Evolutionary conservation across 2,329 filamentous ascomycete genomes (phyloP).

Genomic region (Cercospora nicotianae): DNA sequence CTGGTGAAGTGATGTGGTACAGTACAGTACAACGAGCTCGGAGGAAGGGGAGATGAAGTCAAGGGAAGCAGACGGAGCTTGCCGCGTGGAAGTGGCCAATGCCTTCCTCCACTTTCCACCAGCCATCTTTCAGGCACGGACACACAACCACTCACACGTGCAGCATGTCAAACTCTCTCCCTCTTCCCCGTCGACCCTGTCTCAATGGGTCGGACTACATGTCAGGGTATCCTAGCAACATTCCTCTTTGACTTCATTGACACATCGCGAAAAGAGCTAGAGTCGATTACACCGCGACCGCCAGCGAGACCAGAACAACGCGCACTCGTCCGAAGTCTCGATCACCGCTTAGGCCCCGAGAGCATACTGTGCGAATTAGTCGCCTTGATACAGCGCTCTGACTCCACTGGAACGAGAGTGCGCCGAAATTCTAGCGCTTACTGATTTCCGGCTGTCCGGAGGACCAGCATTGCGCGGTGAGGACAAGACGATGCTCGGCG

Average conservation of each 20-base stretch:
- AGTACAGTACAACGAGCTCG: not conserved
- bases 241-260: not conserved
- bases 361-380: not conserved
- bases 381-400: not conserved
- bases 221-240: not conserved
- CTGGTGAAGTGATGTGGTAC: not conserved
- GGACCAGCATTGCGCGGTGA: not conserved
- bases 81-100: not conserved
- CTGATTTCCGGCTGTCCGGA: not conserved
- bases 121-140: not conserved
- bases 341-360: not conserved
- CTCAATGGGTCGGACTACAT: not conserved
- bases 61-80: not conserved
- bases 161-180: not conserved
- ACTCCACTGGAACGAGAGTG: not conserved
- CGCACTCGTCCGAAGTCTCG: not conserved
- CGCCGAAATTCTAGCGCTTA: not conserved
- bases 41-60: slow-evolving; percentile 2
- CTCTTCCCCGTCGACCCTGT: not conserved
- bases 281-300: not conserved
- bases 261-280: not conserved
- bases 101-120: not conserved
- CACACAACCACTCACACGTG: not conserved
- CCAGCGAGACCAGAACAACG: not conserved
- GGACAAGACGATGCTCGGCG: not conserved